phyloP scores from a whole-genome alignment of 768 basidiomycete species.

The Suillus tomentosus region DNA sequence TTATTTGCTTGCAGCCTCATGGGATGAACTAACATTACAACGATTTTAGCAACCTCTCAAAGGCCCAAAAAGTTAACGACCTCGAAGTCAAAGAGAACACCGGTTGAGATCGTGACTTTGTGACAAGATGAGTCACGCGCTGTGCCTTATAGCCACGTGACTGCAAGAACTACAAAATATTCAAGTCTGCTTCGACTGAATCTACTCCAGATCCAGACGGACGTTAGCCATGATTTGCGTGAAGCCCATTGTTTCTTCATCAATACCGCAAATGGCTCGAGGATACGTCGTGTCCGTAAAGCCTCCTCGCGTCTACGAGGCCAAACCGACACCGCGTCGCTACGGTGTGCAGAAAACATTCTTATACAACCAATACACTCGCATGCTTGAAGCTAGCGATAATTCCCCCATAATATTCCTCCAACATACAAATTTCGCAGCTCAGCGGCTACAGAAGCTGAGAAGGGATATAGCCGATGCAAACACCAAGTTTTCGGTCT shows the following conservation, averaged over 20 bases:
- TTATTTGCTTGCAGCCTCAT: constrained; percentile 16
- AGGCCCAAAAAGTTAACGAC: constrained; percentile 17
- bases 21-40: constrained; percentile 25
- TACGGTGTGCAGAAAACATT: constrained; percentile 80
- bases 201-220: not conserved
- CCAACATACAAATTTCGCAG: constrained; percentile 73
- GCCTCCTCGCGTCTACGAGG: constrained; percentile 50
- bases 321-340: constrained; percentile 61
- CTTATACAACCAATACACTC: constrained; percentile 78
- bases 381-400: constrained; percentile 60
- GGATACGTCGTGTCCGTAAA: constrained; percentile 60
- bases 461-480: constrained; percentile 68
- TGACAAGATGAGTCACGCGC: constrained; percentile 27
- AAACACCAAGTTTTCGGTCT: constrained; percentile 40
- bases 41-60: constrained; percentile 6
- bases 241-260: constrained; percentile 11
- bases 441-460: constrained; percentile 65
- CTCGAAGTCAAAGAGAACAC: constrained; percentile 22
- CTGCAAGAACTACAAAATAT: not conserved
- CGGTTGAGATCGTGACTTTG: constrained; percentile 26
- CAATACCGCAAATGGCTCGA: constrained; percentile 33
- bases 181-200: not conserved
- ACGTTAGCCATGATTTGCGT: constrained; percentile 15
- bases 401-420: constrained; percentile 75
- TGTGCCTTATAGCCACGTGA: constrained; percentile 5